Base-by-base conservation (phyloP, 352 stramenopile species). In the Globisporangium megalacanthum region DNA sequence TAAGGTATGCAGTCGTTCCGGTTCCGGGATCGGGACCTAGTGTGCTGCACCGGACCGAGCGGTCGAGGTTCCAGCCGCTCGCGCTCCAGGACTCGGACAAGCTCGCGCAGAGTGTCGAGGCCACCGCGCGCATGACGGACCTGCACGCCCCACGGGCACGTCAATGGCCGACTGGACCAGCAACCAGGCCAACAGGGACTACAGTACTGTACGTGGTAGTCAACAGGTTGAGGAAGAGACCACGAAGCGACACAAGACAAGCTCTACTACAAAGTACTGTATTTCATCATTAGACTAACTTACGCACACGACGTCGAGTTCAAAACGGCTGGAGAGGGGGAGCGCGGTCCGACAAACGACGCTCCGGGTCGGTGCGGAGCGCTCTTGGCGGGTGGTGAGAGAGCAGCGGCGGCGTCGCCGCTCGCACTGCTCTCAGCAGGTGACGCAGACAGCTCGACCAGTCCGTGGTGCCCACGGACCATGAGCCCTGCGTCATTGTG, bases 61-160 rank as follows among this genome's bases (percentile, higher is more conserved):
- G 94, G 36, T 98, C 91, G 59, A 83, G 76, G 6, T 73, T 99
- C 20, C 97, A 99, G 78, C 82, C 86, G 33, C 75, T 98, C 56
- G 96, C 96, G 36, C 79, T 99, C 19, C 94, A 98, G 75, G 98
- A 98, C 75, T 92, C 94, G 41, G 96, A 99, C 53, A 99, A 94
- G 70, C 79, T 95, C 20, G 78, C 78, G 59, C 73, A 77, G 57
- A 86, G 96, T 37, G 88, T 96, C 33, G 86, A 96, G 66, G 92
- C 90, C 72, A 96, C 96, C 58, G 88, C 96, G 69, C 83, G 83
- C 49, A 89, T 92, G 76, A 89, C 95, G 72, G 86, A 93, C 58
- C 57, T 92, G 62, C 82, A 83, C n/a, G n/a, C n/a, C n/a, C n/a
- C 56, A 82, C 79, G 48, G 81, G 78, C 49, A 72, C 65, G 45